phyloP scores from a whole-genome alignment of 768 basidiomycete species.

The Dacryopinax primogenitus region DNA sequence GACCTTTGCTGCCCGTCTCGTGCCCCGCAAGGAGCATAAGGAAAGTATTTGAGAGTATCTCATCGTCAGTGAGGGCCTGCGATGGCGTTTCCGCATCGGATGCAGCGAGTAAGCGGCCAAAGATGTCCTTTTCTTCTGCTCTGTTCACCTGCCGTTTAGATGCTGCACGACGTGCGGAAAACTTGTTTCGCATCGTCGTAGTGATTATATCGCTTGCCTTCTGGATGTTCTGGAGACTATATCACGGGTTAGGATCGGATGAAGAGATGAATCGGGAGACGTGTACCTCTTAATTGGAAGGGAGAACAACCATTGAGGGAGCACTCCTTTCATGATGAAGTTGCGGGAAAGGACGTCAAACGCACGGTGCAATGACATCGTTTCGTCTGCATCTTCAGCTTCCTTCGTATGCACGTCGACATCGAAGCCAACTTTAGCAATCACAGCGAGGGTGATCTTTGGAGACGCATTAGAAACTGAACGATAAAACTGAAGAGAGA shows the following conservation, averaged over 20 bases:
- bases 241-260: constrained; percentile 11
- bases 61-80: constrained; percentile 5
- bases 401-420: constrained; percentile 20
- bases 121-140: neutral
- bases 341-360: constrained; percentile 16
- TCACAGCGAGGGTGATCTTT: constrained; percentile 21
- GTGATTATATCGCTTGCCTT: neutral
- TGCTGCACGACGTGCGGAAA: neutral
- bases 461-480: constrained; percentile 10
- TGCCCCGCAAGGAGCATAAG: constrained; percentile 46
- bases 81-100: neutral
- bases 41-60: constrained; percentile 26
- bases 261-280: constrained; percentile 4
- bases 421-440: constrained; percentile 25
- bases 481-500: neutral
- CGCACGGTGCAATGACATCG: constrained; percentile 14
- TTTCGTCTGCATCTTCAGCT: constrained; percentile 6
- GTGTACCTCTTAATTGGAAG: neutral
- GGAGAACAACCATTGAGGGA: constrained; percentile 13
- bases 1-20: constrained; percentile 35
- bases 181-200: neutral
- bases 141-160: too few species aligned
- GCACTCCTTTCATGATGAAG: constrained; percentile 8
- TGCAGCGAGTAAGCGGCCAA: neutral
- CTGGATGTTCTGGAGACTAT: neutral